phyloP scores from a whole-genome alignment of 441 rosid genomes.

The Adansonia gregorii region DNA sequence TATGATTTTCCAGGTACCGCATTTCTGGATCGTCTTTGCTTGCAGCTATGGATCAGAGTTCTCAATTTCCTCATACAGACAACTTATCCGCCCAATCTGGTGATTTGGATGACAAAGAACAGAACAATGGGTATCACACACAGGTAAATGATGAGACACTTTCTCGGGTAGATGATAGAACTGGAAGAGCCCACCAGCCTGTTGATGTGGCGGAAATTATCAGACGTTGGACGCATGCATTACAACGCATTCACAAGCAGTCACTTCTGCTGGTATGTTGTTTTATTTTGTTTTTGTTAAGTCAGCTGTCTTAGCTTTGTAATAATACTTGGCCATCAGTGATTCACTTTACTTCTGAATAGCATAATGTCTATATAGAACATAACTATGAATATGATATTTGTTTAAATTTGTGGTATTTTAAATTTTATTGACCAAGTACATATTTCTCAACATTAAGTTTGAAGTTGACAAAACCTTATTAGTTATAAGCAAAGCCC shows the following conservation, averaged over 20 bases:
- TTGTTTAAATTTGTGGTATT: neutral
- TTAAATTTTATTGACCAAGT: constrained; percentile 2
- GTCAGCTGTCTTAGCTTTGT: neutral
- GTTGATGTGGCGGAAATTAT: constrained; percentile 98
- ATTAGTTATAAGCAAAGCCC: neutral
- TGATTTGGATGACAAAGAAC: constrained; percentile 73
- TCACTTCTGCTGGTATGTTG: constrained; percentile 88
- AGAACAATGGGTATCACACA: constrained; percentile 53
- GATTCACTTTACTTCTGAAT: neutral
- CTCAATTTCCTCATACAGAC: constrained; percentile 81
- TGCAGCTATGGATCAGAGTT: constrained; percentile 98
- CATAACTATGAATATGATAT: constrained; percentile 4
- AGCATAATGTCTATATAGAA: constrained; percentile 1
- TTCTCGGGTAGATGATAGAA: constrained; percentile 82
- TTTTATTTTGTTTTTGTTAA: constrained; percentile 23
- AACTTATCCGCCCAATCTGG: constrained; percentile 55
- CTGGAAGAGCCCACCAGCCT: constrained; percentile 83
- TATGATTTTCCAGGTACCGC: constrained; percentile 75
- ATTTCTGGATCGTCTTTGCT: constrained; percentile 95
- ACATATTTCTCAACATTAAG: neutral
- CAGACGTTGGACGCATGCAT: constrained; percentile 99
- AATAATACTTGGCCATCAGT: neutral
- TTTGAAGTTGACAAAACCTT: neutral
- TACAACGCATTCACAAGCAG: constrained; percentile 96
- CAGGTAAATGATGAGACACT: constrained; percentile 68